A percentile compares a stretch with the other conserved stretches of the same genome.
These are phyloP conservation scores for Pseudocercospora cruenta DNA, from an alignment of 2,329 filamentous ascomycete species.

Conservation along the genomic window DNA sequence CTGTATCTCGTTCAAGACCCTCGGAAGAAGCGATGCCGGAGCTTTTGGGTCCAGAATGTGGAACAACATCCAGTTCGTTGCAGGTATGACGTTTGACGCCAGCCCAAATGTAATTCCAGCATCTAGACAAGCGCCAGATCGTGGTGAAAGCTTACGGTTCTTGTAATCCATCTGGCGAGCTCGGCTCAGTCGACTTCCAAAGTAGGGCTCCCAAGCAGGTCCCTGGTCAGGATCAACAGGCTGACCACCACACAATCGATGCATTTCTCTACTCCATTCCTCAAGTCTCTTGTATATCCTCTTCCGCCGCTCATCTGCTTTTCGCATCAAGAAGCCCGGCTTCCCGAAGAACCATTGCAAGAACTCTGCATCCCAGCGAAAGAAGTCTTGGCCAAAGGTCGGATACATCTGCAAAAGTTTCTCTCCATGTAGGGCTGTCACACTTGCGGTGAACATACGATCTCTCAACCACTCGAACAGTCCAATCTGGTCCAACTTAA, in stretches of 20 bases:
- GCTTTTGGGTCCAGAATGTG: slow-evolving; percentile 36
- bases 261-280: slow-evolving; percentile 34
- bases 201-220: slow-evolving; percentile 34
- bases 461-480: slow-evolving; percentile 38
- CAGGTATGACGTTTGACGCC: slow-evolving; percentile 39
- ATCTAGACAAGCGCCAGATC: slow-evolving; percentile 32
- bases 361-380: slow-evolving; percentile 35
- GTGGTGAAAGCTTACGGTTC: slow-evolving; percentile 26
- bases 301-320: slow-evolving; percentile 29
- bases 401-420: slow-evolving; percentile 37
- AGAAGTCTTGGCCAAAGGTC: slow-evolving; percentile 36
- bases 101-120: slow-evolving; percentile 40
- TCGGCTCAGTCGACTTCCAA: slow-evolving; percentile 36
- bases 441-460: slow-evolving; percentile 38
- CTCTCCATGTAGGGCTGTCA: slow-evolving; percentile 36
- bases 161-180: slow-evolving; percentile 36
- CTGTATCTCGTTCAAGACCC: slow-evolving; percentile 36
- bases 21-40: slow-evolving; percentile 29
- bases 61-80: slow-evolving; percentile 40
- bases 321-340: slow-evolving; percentile 32
- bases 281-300: slow-evolving; percentile 33
- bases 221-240: slow-evolving; percentile 33
- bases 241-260: slow-evolving; percentile 27
- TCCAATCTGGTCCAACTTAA: slow-evolving; percentile 25
- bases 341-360: slow-evolving; percentile 37